These are phyloP conservation scores for Penicillium vulpinum DNA, from an alignment of 2,329 filamentous ascomycete genomes.

Conservation along the genomic window DNA sequence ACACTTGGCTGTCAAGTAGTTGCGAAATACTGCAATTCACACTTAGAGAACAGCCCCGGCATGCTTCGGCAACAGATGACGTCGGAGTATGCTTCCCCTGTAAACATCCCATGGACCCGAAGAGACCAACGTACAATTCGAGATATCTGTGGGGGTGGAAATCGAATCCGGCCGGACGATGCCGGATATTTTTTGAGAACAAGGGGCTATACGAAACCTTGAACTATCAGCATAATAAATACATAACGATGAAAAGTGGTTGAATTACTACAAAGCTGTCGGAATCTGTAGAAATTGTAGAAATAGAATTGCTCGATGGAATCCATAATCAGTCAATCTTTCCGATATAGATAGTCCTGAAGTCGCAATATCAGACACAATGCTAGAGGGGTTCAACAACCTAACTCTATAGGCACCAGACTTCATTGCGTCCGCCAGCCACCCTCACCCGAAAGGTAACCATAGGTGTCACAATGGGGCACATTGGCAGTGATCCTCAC, in stretches of 20 bases:
- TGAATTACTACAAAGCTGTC: neutral
- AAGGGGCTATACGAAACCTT: neutral
- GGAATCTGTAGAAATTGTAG: no score
- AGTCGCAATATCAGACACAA: neutral
- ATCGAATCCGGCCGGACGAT: neutral
- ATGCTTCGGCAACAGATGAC: constrained; percentile 5
- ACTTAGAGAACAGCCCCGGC: neutral
- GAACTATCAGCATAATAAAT: neutral
- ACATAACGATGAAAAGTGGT: neutral
- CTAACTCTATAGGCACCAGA: neutral
- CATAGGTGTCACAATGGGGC: constrained; percentile 7
- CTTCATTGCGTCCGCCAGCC: constrained; percentile 7
- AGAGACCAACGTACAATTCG: neutral
- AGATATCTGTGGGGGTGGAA: neutral
- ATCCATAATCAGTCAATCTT: no score
- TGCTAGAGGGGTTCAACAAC: neutral
- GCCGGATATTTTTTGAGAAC: neutral
- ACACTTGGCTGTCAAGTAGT: neutral
- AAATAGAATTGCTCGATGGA: neutral
- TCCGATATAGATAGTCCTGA: neutral
- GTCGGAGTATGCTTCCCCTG: neutral
- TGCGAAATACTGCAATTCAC: neutral
- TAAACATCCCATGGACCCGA: neutral
- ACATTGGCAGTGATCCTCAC: constrained; percentile 11
- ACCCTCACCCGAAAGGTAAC: constrained; percentile 4